Evolutionary conservation across 148 eudicot species (phyloP).

Genomic region (Silene uniflora): DNA sequence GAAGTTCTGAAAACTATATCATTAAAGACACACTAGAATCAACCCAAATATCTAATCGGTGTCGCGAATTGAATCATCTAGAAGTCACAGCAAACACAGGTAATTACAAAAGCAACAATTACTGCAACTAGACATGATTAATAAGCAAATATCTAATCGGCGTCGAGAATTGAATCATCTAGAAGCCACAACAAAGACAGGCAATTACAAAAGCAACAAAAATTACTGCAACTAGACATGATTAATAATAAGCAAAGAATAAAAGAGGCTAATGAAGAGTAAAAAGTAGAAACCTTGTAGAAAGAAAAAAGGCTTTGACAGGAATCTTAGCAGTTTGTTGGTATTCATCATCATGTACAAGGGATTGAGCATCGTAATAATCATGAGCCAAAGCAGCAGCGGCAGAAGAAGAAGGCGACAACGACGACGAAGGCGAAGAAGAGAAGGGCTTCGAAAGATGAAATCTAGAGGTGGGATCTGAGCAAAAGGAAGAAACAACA

Average conservation of each 20-base stretch:
- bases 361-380: slow-evolving; percentile 8
- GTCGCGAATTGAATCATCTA: background rate
- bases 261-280: background rate
- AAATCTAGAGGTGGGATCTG: slow-evolving; percentile 30
- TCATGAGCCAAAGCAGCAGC: slow-evolving; percentile 36
- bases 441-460: slow-evolving; percentile 43
- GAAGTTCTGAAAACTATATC: background rate
- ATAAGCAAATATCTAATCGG: background rate
- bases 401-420: background rate
- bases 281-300: slow-evolving; percentile 40
- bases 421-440: slow-evolving; percentile 42
- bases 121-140: background rate
- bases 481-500: slow-evolving; percentile 1
- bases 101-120: too few relatives aligned
- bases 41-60: background rate
- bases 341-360: slow-evolving; percentile 25
- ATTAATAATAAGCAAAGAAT: background rate
- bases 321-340: slow-evolving; percentile 54
- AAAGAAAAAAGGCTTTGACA: slow-evolving; percentile 73
- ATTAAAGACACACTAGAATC: too few relatives aligned
- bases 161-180: background rate
- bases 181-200: background rate
- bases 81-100: background rate
- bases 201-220: too few relatives aligned
- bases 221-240: background rate